phyloP scores from a whole-genome alignment of 192 early-diverging fungal species.

The Rhizoclosmatium globosum region DNA sequence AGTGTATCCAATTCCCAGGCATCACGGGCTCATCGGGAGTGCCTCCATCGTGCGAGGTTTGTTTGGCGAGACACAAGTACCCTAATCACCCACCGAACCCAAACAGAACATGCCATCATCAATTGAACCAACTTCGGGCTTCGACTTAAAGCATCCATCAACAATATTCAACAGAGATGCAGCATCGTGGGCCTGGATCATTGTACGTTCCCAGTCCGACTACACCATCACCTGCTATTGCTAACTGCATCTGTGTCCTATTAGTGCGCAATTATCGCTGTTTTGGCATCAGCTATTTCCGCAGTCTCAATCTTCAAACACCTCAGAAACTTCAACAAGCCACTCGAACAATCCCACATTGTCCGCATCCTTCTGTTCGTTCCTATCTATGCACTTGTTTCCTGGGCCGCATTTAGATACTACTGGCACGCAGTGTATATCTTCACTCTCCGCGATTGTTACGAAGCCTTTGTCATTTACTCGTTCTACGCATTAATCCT shows the following conservation, averaged over 20 bases:
- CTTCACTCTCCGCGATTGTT: constrained; percentile 74
- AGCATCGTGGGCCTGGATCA: constrained; percentile 34
- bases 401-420: constrained; percentile 69
- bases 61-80: no score
- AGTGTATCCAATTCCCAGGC: no score
- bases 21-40: no score
- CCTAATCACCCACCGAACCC: neutral
- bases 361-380: constrained; percentile 72
- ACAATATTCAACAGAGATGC: neutral
- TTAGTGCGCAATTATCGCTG: constrained; percentile 3
- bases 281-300: constrained; percentile 20
- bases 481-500: constrained; percentile 78
- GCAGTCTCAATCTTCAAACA: constrained; percentile 29
- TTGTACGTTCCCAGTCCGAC: neutral
- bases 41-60: no score
- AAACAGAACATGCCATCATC: constrained; percentile 19
- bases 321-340: constrained; percentile 36
- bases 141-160: neutral
- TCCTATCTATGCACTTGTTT: constrained; percentile 76
- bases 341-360: constrained; percentile 38
- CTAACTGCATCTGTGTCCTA: no score
- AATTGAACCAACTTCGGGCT: constrained; percentile 13
- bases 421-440: constrained; percentile 73
- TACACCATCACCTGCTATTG: no score
- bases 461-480: constrained; percentile 78